A percentile compares a stretch with the other conserved stretches of the same genome.
Conservation (phyloP, 768 basidiomycete genomes). For the Rhodotorula toruloides region DNA sequence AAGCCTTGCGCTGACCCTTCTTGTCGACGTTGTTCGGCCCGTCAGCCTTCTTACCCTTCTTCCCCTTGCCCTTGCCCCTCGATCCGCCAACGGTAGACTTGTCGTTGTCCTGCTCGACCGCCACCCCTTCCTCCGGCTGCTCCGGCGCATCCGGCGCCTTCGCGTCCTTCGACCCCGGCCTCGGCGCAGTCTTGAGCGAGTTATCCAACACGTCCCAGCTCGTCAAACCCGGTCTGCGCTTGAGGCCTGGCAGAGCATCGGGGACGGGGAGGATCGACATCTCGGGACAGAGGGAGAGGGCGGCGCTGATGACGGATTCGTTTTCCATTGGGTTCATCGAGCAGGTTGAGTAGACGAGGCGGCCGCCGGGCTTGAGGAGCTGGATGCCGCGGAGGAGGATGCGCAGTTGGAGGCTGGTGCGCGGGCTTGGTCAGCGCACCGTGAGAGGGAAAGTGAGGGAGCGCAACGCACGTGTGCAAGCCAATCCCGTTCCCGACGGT, state of each 20-base stretch:
- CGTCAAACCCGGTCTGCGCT: constrained; percentile 67
- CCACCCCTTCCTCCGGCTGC: constrained; percentile 13
- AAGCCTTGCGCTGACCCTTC: constrained; percentile 54
- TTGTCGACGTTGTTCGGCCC: constrained; percentile 44
- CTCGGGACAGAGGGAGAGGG: constrained; percentile 62
- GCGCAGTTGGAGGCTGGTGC: constrained; percentile 72
- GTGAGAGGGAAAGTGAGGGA: background rate
- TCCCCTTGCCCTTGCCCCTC: constrained; percentile 9
- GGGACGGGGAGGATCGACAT: constrained; percentile 70
- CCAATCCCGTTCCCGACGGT: constrained; percentile 81
- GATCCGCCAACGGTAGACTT: background rate
- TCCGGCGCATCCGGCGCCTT: background rate
- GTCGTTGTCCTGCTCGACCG: constrained; percentile 13
- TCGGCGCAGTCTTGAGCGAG: constrained; percentile 26
- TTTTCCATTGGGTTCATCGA: constrained; percentile 96
- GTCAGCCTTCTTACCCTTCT: constrained; percentile 12
- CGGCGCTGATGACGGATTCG: constrained; percentile 87
- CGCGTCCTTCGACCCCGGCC: constrained; percentile 19
- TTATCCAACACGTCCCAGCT: constrained; percentile 72
- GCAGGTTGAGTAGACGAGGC: constrained; percentile 96
- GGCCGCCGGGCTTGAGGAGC: constrained; percentile 75
- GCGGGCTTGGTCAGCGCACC: background rate
- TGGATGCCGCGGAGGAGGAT: constrained; percentile 91
- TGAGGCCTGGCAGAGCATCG: constrained; percentile 62
- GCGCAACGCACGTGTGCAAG: constrained; percentile 65